These are phyloP conservation scores for Rhizophora mangle DNA, from an alignment of 345 rosid species.

Conservation along the genomic window DNA sequence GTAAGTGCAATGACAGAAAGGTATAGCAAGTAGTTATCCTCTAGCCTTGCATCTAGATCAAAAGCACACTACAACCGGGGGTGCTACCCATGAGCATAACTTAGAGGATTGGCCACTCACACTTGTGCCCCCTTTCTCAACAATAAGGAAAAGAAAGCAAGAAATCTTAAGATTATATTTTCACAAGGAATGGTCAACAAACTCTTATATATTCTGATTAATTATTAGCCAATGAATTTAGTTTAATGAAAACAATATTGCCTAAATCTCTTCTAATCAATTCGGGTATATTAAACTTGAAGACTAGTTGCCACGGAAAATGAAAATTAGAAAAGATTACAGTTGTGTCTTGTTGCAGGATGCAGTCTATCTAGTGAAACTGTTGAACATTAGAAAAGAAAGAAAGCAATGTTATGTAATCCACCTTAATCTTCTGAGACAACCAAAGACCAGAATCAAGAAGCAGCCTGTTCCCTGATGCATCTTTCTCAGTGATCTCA, in stretches of 20 bases:
- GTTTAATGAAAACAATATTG: too few relatives aligned
- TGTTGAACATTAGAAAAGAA: slow-evolving; percentile 9
- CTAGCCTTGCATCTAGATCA: neutral
- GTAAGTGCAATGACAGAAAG: neutral
- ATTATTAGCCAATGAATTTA: neutral
- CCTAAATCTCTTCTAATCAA: too few relatives aligned
- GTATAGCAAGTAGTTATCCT: neutral
- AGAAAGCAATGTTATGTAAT: neutral
- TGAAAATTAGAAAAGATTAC: too few relatives aligned
- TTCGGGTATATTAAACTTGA: too few relatives aligned
- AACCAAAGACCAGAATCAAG: slow-evolving; percentile 93
- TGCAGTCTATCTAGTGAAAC: slow-evolving; percentile 2
- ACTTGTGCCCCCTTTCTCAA: too few relatives aligned
- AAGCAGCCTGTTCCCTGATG: slow-evolving; percentile 83
- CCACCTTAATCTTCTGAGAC: slow-evolving; percentile 81
- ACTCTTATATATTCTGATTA: neutral
- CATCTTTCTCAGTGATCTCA: slow-evolving; percentile 58
- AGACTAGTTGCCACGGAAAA: too few relatives aligned
- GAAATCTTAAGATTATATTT: neutral
- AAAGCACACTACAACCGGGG: too few relatives aligned
- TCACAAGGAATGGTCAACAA: neutral
- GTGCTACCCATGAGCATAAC: too few relatives aligned
- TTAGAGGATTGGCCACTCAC: too few relatives aligned
- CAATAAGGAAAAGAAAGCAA: too few relatives aligned
- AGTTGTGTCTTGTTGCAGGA: too few relatives aligned